A percentile compares a stretch with the other conserved stretches of the same genome.
Conservation (phyloP, 345 rosid species). For the Eucalyptus grandis region DNA sequence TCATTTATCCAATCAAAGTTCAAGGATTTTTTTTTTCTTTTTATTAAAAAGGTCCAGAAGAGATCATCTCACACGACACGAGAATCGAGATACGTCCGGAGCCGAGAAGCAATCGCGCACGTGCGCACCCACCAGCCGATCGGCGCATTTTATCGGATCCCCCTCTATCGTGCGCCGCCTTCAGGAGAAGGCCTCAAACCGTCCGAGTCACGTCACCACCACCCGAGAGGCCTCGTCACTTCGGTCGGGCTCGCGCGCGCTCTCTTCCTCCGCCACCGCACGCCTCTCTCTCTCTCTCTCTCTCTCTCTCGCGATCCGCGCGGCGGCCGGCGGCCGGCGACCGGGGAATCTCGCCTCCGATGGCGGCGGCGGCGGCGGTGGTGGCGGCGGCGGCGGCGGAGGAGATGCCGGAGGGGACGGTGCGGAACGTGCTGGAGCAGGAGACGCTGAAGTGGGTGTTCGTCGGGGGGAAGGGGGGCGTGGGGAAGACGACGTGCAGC, state of each 20-base stretch:
- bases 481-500: slow-evolving; percentile 97
- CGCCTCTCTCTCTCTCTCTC: neutral
- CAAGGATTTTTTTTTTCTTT: too few species aligned
- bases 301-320: neutral
- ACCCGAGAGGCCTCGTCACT: neutral
- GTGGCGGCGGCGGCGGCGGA: neutral
- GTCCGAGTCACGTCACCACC: neutral
- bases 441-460: slow-evolving; percentile 94
- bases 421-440: slow-evolving; percentile 77
- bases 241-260: neutral
- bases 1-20: rapidly evolving
- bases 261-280: neutral
- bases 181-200: neutral
- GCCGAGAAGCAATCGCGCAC: neutral
- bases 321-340: neutral
- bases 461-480: slow-evolving; percentile 99
- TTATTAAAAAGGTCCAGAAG: too few species aligned
- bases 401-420: slow-evolving; percentile 52
- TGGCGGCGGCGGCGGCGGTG: slow-evolving; percentile 4
- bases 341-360: neutral
- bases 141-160: neutral
- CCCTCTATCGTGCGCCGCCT: neutral
- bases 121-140: neutral
- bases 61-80: neutral
- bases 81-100: neutral